Evolutionary conservation across 306 rosid genomes (phyloP).

Genomic region (Glycine latifolia): DNA sequence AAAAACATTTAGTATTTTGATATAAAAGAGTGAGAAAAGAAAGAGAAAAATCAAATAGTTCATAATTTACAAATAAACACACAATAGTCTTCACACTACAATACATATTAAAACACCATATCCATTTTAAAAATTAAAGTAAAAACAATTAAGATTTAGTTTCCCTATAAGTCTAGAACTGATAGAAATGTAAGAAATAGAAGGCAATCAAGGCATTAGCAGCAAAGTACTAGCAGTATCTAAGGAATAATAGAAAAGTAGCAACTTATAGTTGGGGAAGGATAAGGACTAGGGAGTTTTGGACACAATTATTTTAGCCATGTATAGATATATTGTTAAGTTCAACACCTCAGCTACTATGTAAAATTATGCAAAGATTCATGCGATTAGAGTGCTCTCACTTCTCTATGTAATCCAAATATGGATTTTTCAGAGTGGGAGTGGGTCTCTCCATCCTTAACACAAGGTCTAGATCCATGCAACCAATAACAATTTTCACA

Average conservation of each 20-base stretch:
- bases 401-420: too few species aligned
- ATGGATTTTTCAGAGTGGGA: too few species aligned
- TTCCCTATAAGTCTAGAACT: not conserved
- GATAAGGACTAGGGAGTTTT: not conserved
- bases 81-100: not conserved
- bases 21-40: not conserved
- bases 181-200: not conserved
- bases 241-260: not conserved
- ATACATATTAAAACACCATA: constrained; percentile 35
- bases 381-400: too few species aligned
- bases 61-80: constrained; percentile 6
- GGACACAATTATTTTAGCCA: constrained; percentile 11
- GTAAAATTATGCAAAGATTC: not conserved
- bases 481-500: too few species aligned
- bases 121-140: not conserved
- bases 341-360: not conserved
- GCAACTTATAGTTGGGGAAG: not conserved
- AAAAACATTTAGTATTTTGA: not conserved
- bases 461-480: too few species aligned
- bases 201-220: too few species aligned
- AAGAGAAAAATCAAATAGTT: not conserved
- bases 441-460: too few species aligned
- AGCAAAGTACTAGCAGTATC: too few species aligned
- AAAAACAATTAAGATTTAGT: not conserved
- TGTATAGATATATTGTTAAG: constrained; percentile 3